Base-by-base conservation (phyloP, 2,329 filamentous ascomycete species). In the Herpotrichia juniperi region DNA sequence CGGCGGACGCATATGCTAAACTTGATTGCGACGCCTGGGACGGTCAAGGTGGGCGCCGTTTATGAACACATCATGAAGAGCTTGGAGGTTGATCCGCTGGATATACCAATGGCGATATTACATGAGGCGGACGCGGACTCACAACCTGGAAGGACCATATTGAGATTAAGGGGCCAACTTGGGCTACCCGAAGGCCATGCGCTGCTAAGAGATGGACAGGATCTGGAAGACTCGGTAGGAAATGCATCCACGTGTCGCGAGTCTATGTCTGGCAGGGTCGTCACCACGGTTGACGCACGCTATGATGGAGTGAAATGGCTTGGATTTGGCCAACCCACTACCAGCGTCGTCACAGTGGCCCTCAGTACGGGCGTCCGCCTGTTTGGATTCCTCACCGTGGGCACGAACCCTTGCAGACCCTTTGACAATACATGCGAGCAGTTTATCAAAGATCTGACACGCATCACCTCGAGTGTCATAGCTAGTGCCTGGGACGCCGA, bases 351-450 rank as follows among this genome's bases (percentile, higher is more conserved):
- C 31, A 59, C 71, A 7, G 14, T 66, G 12, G 66, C 69, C 24
- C 58, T 71, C 32, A 56, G 54, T 24, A 63, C 51, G 22, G 63
- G 57, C 4, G 43, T 54, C 5, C 60, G 54, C 21, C 45, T 67
- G 2, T 65, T 64, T 37, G 67, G 68, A 30, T 71, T 66, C 45
- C 54, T 73, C 2, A 37, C 75, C 14, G 51, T 71, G 2, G 74
- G 72, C 0, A 67, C 71, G 0, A 75, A 74, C 42, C 72, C 71
- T 1, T 70, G 61, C 24, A 62, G 72, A 14, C 63, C 64, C 1
- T 68, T 67, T 39, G 72, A 74, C 37, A 50, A 55, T 1, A 54
- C 58, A 7, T 71, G 68, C 34, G 48, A 66, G 43, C 69, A 71
- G 21, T 73, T 74, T 34, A 43, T 70, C 16, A 58, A 58, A 21